Base-by-base conservation (phyloP, 1,284 basidiomycete species). In the Calocybe gambosa region DNA sequence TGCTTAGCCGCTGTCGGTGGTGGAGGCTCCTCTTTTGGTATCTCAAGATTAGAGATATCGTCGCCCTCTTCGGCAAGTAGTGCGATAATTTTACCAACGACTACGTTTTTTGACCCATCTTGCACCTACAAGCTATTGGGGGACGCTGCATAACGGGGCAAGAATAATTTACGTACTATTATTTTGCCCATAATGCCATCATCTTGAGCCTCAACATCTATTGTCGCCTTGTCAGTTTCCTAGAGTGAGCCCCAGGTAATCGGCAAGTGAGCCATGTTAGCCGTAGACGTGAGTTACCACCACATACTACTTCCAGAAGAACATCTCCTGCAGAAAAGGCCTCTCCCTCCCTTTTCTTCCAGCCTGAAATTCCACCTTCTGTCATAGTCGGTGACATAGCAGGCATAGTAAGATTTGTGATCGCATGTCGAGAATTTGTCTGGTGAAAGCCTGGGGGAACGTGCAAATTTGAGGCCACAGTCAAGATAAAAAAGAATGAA, bases 371-470 rank as follows among this genome's bases (percentile, higher is more conserved):
- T 12, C 91, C 93, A 52, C 95, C 95, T 65, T 97, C 94, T 5
- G 92, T 94, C 95, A 98, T 99, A 5, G 95, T 98, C 15, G 95
- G 95, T 1, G 91, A 94, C 93, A 98, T 97, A 54, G 90, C 90
- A n/a, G 90, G 90, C 89, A 93, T 93, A 53, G 77, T 69, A 51
- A 93, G 75, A 50, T 80, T 78, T 34, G 85, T 81, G 41, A 88
- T 74, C 25, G 80, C 87, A 56, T 65, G 63, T 38, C 83, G 77
- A 44, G 61, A 58, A 36, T 66, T 58, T 19, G 79, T 74, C 36
- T 73, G 69, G 64, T 85, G 85, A 42, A 89, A 58, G 50, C 71
- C 85, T 88, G 58, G 19, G 35, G 15, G 43, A 44, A 9, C 25
- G 25, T 26, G 8, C 13, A 9, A 29, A 13, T 29, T 29, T 10